Evolutionary conservation across 2,329 filamentous ascomycete genomes (phyloP).

Genomic region (Bipolaris sorokiniana): DNA sequence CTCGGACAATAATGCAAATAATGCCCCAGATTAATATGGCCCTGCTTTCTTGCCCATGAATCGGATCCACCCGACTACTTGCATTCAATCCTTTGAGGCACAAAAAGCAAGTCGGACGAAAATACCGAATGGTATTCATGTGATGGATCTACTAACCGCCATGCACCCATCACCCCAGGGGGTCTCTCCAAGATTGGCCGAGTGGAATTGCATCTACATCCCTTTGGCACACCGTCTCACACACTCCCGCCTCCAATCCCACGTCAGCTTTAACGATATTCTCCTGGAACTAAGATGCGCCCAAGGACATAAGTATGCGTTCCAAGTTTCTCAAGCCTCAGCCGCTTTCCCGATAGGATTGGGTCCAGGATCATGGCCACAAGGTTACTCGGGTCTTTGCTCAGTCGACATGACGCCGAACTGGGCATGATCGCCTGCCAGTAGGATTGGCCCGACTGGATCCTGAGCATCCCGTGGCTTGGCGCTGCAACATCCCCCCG

Average conservation of each 20-base stretch:
- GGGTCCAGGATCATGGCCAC: background rate
- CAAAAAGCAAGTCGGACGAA: background rate
- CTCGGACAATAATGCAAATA: background rate
- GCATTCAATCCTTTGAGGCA: background rate
- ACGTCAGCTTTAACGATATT: background rate
- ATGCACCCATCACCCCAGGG: background rate
- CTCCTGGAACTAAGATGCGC: background rate
- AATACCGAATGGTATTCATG: background rate
- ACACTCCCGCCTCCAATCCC: background rate
- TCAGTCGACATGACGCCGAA: background rate
- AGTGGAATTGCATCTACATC: background rate
- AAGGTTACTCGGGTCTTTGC: background rate
- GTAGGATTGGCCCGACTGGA: background rate
- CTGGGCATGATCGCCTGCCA: background rate
- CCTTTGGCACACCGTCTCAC: background rate
- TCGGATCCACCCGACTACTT: background rate
- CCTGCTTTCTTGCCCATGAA: background rate
- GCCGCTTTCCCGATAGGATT: background rate
- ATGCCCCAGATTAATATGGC: background rate
- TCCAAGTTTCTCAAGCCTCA: background rate
- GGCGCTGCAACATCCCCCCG: constrained; percentile 2
- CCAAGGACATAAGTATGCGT: background rate
- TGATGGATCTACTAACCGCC: background rate
- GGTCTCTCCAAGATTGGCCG: background rate
- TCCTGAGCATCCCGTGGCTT: constrained; percentile 5